These are phyloP conservation scores for Trichoderma cornu-damae DNA, from an alignment of 2,329 filamentous ascomycete genomes.

Conservation along the genomic window DNA sequence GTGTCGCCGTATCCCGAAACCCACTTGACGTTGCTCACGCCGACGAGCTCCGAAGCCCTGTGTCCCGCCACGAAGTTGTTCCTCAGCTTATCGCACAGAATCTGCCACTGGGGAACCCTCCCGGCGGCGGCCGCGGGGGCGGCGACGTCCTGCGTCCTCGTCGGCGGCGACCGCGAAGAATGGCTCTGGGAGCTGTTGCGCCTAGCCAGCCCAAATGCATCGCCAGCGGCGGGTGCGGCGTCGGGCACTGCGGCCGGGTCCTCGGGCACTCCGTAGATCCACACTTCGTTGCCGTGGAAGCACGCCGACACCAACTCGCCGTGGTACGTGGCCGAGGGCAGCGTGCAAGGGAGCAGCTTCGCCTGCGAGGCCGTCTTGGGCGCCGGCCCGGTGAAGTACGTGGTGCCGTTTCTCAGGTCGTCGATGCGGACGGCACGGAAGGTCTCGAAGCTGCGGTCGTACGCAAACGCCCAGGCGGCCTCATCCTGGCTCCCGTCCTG, in stretches of 20 bases:
- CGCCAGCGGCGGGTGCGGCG: slow-evolving; percentile 26
- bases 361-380: slow-evolving; percentile 47
- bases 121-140: slow-evolving; percentile 28
- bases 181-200: slow-evolving; percentile 25
- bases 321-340: slow-evolving; percentile 62
- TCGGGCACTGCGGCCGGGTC: slow-evolving; percentile 60
- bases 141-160: slow-evolving; percentile 27
- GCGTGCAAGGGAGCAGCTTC: slow-evolving; percentile 61
- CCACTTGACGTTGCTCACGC: slow-evolving; percentile 67
- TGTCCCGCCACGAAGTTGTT: slow-evolving; percentile 67
- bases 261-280: slow-evolving; percentile 74
- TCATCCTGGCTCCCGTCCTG: slow-evolving; percentile 58
- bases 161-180: slow-evolving; percentile 30
- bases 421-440: slow-evolving; percentile 73
- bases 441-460: slow-evolving; percentile 69
- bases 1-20: slow-evolving; percentile 52
- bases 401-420: slow-evolving; percentile 68
- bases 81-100: slow-evolving; percentile 61
- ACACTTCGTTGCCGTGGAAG: slow-evolving; percentile 66
- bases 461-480: slow-evolving; percentile 71
- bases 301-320: slow-evolving; percentile 70
- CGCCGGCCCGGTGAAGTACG: slow-evolving; percentile 70
- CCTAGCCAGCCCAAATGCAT: slow-evolving; percentile 27
- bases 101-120: slow-evolving; percentile 61
- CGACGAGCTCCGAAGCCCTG: slow-evolving; percentile 59